These are phyloP conservation scores for Tricholoma sp. DNA, from an alignment of 768 basidiomycete species.

Conservation along the genomic window DNA sequence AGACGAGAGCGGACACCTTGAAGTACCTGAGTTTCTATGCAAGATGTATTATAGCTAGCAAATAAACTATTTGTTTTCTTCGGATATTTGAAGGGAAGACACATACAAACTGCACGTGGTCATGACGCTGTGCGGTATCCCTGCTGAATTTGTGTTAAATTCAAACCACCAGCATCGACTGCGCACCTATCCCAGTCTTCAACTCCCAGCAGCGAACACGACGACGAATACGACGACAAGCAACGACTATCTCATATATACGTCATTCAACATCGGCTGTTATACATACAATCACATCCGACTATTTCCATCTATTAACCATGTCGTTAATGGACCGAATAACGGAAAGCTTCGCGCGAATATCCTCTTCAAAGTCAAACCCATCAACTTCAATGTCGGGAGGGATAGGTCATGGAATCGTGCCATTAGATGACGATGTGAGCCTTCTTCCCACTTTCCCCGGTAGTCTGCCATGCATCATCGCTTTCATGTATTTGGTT, in stretches of 20 bases:
- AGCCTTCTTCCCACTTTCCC: conserved; percentile 25
- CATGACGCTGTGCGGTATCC: neutral
- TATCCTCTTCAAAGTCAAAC: conserved; percentile 42
- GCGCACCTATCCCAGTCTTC: neutral
- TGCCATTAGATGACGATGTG: conserved; percentile 69
- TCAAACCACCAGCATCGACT: neutral
- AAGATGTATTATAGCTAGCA: neutral
- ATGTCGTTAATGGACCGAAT: conserved; percentile 60
- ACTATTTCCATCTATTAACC: conserved; percentile 1
- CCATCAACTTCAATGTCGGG: conserved; percentile 38
- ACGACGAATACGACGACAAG: neutral
- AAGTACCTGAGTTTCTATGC: neutral
- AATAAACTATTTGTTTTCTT: too few relatives aligned
- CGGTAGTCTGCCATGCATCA: neutral
- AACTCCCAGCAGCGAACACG: neutral
- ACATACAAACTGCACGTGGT: neutral
- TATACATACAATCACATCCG: neutral
- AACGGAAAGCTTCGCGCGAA: conserved; percentile 41
- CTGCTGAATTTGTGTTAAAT: neutral
- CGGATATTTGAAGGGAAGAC: too few relatives aligned
- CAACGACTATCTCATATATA: neutral
- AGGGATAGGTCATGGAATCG: conserved; percentile 61
- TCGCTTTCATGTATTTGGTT: conserved; percentile 6
- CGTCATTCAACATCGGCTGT: neutral
- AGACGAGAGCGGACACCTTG: neutral